phyloP scores from a whole-genome alignment of 2,329 filamentous ascomycete species.

The Apiospora malaysiana region DNA sequence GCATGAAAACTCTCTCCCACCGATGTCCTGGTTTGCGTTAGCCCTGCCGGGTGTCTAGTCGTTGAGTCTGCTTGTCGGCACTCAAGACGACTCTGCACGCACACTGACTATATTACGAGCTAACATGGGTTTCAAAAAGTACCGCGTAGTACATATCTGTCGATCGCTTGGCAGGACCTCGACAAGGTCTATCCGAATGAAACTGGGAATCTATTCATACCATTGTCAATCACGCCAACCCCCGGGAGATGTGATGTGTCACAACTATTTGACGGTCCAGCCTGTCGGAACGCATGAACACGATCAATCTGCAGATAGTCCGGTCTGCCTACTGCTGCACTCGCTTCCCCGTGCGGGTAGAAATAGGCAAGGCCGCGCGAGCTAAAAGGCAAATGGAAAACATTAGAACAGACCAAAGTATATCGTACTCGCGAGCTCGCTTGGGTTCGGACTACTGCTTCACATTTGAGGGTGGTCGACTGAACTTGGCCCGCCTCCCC shows the following conservation, averaged over 20 bases:
- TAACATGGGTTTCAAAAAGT: neutral
- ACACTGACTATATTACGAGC: neutral
- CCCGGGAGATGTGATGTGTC: neutral
- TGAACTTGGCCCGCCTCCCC: constrained; percentile 1
- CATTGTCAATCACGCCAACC: neutral
- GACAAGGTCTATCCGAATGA: neutral
- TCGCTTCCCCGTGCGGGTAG: neutral
- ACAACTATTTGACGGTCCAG: neutral
- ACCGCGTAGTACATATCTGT: neutral
- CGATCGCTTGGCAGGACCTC: neutral
- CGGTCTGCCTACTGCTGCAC: neutral
- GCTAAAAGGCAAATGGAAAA: neutral
- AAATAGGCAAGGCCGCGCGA: neutral
- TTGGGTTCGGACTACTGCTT: constrained; percentile 4
- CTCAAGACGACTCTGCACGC: neutral
- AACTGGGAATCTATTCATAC: neutral
- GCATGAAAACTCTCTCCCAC: constrained; percentile 12
- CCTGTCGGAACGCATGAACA: constrained; percentile 15
- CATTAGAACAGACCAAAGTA: constrained; percentile 14
- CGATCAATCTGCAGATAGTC: neutral
- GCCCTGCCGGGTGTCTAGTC: neutral
- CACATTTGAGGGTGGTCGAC: neutral
- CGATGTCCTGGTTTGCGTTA: constrained; percentile 4
- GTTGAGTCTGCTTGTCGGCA: too few relatives aligned
- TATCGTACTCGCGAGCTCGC: constrained; percentile 4